Percentiles rank a stretch among this genome's conserved stretches.
Evolutionary conservation across 2,329 filamentous ascomycete genomes (phyloP).

Genomic region (Hymenoscyphus infarciens): DNA sequence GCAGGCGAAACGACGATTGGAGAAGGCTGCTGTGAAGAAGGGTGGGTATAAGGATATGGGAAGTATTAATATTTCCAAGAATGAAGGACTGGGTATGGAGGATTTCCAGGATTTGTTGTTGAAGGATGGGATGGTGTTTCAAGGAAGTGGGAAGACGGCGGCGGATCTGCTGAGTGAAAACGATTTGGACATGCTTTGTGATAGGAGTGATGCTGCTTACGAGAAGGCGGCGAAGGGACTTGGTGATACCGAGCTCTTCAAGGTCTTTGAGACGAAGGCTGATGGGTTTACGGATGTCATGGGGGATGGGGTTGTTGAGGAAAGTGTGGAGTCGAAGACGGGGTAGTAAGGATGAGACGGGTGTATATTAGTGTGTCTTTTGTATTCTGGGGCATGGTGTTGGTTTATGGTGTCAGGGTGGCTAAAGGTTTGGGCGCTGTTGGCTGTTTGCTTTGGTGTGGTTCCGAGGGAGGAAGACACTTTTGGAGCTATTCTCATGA

Average conservation of each 20-base stretch:
- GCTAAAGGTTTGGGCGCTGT: background rate
- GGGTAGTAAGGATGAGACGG: background rate
- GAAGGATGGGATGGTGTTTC: slow-evolving; percentile 67
- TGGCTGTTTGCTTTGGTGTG: background rate
- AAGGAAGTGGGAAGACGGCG: slow-evolving; percentile 51
- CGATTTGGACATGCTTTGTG: slow-evolving; percentile 75
- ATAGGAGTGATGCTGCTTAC: slow-evolving; percentile 61
- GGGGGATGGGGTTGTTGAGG: slow-evolving; percentile 10
- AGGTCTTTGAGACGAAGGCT: slow-evolving; percentile 75
- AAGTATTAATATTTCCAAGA: slow-evolving; percentile 52
- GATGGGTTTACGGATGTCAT: slow-evolving; percentile 35
- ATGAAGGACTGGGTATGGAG: slow-evolving; percentile 46
- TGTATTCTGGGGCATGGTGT: background rate
- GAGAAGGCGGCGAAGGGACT: slow-evolving; percentile 73
- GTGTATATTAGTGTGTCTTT: background rate
- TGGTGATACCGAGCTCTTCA: slow-evolving; percentile 68
- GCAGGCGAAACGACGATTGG: slow-evolving; percentile 84
- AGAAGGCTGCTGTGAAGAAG: slow-evolving; percentile 95
- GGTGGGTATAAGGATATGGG: slow-evolving; percentile 71
- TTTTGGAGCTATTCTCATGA: too few relatives aligned
- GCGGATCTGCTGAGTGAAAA: slow-evolving; percentile 64
- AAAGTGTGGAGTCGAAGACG: background rate
- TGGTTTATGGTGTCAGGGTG: background rate
- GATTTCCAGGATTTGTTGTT: slow-evolving; percentile 56
- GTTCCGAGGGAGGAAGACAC: background rate